These are phyloP conservation scores for Pythium chondricola DNA, from an alignment of 352 stramenopile genomes.

Conservation along the genomic window DNA sequence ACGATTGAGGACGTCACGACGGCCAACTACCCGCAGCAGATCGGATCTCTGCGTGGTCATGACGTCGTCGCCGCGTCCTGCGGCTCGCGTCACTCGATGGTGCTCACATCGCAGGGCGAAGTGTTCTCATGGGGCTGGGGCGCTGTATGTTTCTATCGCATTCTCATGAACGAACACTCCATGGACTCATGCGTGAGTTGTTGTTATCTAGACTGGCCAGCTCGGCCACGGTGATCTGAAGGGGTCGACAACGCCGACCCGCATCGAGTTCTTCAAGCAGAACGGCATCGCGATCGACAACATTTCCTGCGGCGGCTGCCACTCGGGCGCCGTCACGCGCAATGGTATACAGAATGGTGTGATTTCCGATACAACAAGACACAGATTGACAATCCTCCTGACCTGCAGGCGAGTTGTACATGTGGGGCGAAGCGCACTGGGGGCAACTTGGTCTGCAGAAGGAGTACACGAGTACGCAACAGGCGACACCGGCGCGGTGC, in stretches of 20 bases:
- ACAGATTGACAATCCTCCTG: too few relatives aligned
- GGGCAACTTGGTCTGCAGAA: constrained; percentile 68
- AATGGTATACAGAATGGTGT: constrained; percentile 29
- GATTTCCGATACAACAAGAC: not conserved
- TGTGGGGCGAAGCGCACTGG: constrained; percentile 82
- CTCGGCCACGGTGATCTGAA: constrained; percentile 72
- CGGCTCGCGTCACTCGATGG: constrained; percentile 78
- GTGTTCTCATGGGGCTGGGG: constrained; percentile 80
- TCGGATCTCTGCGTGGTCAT: constrained; percentile 37
- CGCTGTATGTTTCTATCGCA: constrained; percentile 46
- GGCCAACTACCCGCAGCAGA: constrained; percentile 67
- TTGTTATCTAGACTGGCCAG: constrained; percentile 60
- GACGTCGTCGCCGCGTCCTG: constrained; percentile 68
- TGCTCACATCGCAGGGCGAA: constrained; percentile 49
- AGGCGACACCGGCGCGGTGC: constrained; percentile 63
- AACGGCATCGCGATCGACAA: constrained; percentile 49
- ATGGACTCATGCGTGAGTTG: not conserved
- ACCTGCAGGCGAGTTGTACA: constrained; percentile 52
- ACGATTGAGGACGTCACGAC: constrained; percentile 67
- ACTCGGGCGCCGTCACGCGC: constrained; percentile 67
- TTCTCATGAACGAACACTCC: not conserved
- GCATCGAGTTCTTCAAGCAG: constrained; percentile 57
- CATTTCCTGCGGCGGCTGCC: constrained; percentile 76
- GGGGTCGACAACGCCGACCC: constrained; percentile 51
- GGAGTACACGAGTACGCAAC: constrained; percentile 51